Evolutionary conservation across 495 filamentous ascomycete genomes (phyloP).

Genomic region (Daldinia decipiens): DNA sequence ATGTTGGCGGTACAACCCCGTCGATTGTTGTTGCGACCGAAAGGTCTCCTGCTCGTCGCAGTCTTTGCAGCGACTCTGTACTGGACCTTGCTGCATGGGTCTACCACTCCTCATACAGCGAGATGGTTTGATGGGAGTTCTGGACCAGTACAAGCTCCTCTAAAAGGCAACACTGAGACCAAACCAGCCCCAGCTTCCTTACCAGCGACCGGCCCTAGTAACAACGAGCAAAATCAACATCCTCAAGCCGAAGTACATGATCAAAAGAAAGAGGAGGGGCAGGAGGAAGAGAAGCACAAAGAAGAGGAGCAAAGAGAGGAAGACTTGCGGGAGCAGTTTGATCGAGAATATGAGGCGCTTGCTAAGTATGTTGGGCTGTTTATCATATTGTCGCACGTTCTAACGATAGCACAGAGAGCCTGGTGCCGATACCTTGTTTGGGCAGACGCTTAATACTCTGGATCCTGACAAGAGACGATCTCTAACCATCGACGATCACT

Average conservation of each 20-base stretch:
- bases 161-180: constrained; percentile 7
- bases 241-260: constrained; percentile 13
- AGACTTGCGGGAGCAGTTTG: constrained; percentile 51
- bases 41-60: constrained; percentile 44
- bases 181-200: constrained; percentile 6
- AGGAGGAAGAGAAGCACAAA: constrained; percentile 44
- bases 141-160: constrained; percentile 23
- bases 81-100: constrained; percentile 45
- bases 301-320: constrained; percentile 45
- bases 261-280: constrained; percentile 36
- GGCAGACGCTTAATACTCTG: constrained; percentile 58
- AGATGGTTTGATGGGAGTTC: constrained; percentile 28
- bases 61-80: constrained; percentile 47
- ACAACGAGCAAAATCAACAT: constrained; percentile 11
- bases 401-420: constrained; percentile 37
- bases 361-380: constrained; percentile 48
- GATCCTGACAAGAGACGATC: constrained; percentile 45
- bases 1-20: constrained; percentile 54
- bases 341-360: constrained; percentile 52
- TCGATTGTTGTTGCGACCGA: constrained; percentile 64
- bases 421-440: constrained; percentile 57
- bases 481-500: constrained; percentile 36
- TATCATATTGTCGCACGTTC: background rate
- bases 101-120: constrained; percentile 23
- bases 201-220: constrained; percentile 14